These are phyloP conservation scores for Ganoderma lingzhi DNA, from an alignment of 1,284 basidiomycete genomes.

Conservation along the genomic window DNA sequence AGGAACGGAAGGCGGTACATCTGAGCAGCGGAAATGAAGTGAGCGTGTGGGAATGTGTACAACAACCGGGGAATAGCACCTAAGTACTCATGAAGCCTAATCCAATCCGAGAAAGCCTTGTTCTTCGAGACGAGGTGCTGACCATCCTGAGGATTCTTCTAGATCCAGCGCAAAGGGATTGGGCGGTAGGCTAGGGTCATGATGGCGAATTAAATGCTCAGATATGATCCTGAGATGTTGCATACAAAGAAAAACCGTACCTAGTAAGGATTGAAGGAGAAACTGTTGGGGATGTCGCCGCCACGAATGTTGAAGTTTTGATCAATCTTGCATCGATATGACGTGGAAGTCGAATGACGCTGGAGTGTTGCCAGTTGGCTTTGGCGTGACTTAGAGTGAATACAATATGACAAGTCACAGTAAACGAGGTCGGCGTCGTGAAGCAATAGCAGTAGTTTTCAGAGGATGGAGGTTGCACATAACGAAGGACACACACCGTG, in stretches of 20 bases:
- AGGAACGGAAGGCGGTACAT: background rate
- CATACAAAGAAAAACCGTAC: no score
- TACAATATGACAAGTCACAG: no score
- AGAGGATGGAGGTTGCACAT: background rate
- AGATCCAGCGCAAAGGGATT: background rate
- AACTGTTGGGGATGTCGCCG: background rate
- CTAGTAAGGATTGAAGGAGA: background rate
- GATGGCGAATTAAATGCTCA: no score
- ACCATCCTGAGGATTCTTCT: background rate
- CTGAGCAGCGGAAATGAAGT: constrained; percentile 1
- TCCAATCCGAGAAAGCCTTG: background rate
- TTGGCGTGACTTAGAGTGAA: background rate
- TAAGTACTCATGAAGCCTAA: background rate
- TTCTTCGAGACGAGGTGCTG: background rate
- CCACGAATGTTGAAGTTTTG: background rate
- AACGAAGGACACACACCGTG: no score
- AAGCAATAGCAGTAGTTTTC: no score
- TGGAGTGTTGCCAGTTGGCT: background rate
- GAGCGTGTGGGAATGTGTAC: background rate
- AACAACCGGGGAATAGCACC: background rate
- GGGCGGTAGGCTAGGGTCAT: no score
- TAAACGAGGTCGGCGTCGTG: no score
- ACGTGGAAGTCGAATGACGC: background rate
- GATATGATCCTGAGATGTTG: no score
- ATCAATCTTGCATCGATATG: background rate